Percentiles rank a stretch among this genome's conserved stretches.
Conservation (phyloP, 495 filamentous ascomycete genomes). For the Bacidia rubella region DNA sequence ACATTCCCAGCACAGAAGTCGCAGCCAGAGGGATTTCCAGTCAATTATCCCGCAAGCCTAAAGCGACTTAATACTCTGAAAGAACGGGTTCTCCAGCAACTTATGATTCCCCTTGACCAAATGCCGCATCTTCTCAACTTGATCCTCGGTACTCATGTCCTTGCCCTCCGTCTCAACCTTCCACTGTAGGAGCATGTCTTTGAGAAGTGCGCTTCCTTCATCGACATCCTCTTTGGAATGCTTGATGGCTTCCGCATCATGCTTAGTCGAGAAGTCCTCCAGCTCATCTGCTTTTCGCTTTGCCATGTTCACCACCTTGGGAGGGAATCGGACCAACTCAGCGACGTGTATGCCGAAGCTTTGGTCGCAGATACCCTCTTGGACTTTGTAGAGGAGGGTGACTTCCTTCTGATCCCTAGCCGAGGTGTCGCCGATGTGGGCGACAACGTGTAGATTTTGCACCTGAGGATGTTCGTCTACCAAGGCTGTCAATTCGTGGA, state of each 20-base stretch:
- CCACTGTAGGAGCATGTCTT: slow-evolving; percentile 76
- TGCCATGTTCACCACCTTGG: slow-evolving; percentile 96
- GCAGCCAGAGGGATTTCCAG: no score
- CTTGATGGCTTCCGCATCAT: slow-evolving; percentile 41
- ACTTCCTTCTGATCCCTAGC: slow-evolving; percentile 57
- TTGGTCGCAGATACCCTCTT: slow-evolving; percentile 90
- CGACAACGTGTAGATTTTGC: slow-evolving; percentile 87
- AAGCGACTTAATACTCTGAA: slow-evolving; percentile 71
- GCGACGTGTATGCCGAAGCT: slow-evolving; percentile 97
- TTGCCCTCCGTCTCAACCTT: slow-evolving; percentile 63
- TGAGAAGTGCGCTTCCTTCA: slow-evolving; percentile 75
- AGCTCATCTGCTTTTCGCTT: slow-evolving; percentile 96
- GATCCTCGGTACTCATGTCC: slow-evolving; percentile 58
- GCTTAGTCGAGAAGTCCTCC: slow-evolving; percentile 74
- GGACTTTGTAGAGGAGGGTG: slow-evolving; percentile 90
- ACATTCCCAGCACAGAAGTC: no score
- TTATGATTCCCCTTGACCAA: slow-evolving; percentile 57
- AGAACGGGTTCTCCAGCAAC: slow-evolving; percentile 74
- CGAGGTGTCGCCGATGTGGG: slow-evolving; percentile 61
- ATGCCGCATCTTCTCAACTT: slow-evolving; percentile 65
- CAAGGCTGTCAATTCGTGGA: slow-evolving; percentile 91
- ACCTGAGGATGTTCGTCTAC: slow-evolving; percentile 75
- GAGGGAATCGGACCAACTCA: slow-evolving; percentile 93
- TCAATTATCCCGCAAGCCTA: slow-evolving; percentile 21
- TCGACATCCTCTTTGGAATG: slow-evolving; percentile 79